Percentiles rank a stretch among this genome's conserved stretches.
These are phyloP conservation scores for Tricholomella constricta DNA, from an alignment of 768 basidiomycete genomes.

Conservation along the genomic window DNA sequence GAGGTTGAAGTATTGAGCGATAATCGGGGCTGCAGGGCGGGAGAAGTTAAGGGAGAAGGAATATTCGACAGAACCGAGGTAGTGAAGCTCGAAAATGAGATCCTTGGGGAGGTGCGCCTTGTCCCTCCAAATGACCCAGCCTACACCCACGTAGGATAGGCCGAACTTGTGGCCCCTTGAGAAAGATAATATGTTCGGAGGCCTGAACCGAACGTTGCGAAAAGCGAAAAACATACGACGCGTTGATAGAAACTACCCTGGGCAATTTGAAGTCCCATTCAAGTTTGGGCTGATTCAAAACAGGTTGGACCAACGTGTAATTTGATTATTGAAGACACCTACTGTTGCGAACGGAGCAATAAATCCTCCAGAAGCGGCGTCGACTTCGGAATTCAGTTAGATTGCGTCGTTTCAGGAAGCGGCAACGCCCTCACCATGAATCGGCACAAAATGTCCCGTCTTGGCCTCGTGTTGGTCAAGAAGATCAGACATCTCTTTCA, in stretches of 20 bases:
- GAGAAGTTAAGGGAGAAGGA: conserved; percentile 71
- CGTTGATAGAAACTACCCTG: conserved; percentile 63
- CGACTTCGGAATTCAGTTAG: conserved; percentile 43
- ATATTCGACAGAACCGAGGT: conserved; percentile 66
- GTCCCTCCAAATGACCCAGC: conserved; percentile 71
- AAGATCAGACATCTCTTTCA: conserved; percentile 80
- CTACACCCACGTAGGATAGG: conserved; percentile 57
- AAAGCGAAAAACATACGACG: conserved; percentile 38
- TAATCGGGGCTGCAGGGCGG: conserved; percentile 62
- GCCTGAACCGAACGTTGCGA: conserved; percentile 48
- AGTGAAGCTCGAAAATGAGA: conserved; percentile 70
- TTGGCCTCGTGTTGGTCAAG: conserved; percentile 64
- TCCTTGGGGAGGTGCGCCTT: conserved; percentile 66
- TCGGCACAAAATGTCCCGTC: conserved; percentile 62
- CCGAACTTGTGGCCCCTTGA: conserved; percentile 67
- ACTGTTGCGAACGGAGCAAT: conserved; percentile 62
- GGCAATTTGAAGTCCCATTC: conserved; percentile 67
- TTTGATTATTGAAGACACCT: conserved; percentile 4
- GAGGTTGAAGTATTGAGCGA: conserved; percentile 67
- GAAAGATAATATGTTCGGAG: not conserved
- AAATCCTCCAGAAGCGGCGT: conserved; percentile 69
- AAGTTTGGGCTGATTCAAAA: conserved; percentile 47
- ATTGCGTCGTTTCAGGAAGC: conserved; percentile 45
- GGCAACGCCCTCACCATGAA: conserved; percentile 60
- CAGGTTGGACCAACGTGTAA: conserved; percentile 26